A percentile compares a stretch with the other conserved stretches of the same genome.
Evolutionary conservation across 2,329 filamentous ascomycete species (phyloP).

Genomic region (Calycina herbarum): DNA sequence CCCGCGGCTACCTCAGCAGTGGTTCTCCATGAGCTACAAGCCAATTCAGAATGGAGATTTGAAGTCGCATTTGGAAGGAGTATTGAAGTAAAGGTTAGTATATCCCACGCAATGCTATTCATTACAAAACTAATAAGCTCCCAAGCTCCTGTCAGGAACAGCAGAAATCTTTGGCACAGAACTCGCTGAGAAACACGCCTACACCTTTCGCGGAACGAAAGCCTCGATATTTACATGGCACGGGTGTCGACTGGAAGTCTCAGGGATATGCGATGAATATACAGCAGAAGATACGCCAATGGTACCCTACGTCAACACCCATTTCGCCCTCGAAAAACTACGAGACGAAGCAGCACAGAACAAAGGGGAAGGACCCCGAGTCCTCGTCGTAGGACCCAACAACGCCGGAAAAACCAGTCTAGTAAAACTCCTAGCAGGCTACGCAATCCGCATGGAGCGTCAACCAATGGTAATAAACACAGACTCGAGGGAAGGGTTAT

Average conservation of each 20-base stretch:
- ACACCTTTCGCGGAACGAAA: slow-evolving; percentile 79
- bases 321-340: slow-evolving; percentile 78
- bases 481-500: slow-evolving; percentile 77
- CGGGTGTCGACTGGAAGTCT: slow-evolving; percentile 82
- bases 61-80: slow-evolving; percentile 60
- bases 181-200: slow-evolving; percentile 76
- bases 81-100: slow-evolving; percentile 51
- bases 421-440: slow-evolving; percentile 73
- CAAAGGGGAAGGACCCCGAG: slow-evolving; percentile 67
- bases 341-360: slow-evolving; percentile 59
- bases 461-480: slow-evolving; percentile 84
- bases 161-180: slow-evolving; percentile 96
- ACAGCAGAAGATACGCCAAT: slow-evolving; percentile 78
- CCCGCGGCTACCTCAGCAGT: slow-evolving; percentile 40
- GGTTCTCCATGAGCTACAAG: slow-evolving; percentile 54
- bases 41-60: slow-evolving; percentile 77
- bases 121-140: slow-evolving; percentile 39
- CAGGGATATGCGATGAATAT: slow-evolving; percentile 58
- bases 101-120: background rate
- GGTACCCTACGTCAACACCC: slow-evolving; percentile 78
- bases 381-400: slow-evolving; percentile 78
- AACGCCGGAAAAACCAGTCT: slow-evolving; percentile 82
- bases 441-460: slow-evolving; percentile 71
- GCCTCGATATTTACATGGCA: slow-evolving; percentile 91
- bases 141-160: slow-evolving; percentile 71